Percentiles rank a stretch among this genome's conserved stretches.
Conservation (phyloP, 768 basidiomycete genomes). For the Leccinum uliginosum region DNA sequence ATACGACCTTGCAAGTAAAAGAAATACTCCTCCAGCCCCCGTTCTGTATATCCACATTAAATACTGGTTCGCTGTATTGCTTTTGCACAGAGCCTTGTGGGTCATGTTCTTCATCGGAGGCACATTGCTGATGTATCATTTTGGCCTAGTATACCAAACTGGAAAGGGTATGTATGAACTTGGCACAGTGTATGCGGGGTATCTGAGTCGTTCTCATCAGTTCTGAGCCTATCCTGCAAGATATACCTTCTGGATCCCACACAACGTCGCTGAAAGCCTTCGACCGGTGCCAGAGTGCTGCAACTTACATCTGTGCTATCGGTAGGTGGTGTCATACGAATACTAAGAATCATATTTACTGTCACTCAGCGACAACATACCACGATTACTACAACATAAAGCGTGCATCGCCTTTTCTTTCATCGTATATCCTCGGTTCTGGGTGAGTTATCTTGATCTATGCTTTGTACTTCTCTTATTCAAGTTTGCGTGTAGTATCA, state of each 20-base stretch:
- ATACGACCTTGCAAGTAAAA: constrained; percentile 53
- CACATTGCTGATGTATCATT: constrained; percentile 8
- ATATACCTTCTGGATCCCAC: constrained; percentile 35
- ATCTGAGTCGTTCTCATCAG: constrained; percentile 25
- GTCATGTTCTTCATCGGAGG: constrained; percentile 27
- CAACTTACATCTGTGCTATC: constrained; percentile 63
- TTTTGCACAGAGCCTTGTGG: constrained; percentile 78
- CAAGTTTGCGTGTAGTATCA: constrained; percentile 54
- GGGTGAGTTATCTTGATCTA: constrained; percentile 46
- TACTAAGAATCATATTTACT: constrained; percentile 4
- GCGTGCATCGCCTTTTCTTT: constrained; percentile 59
- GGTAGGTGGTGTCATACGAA: constrained; percentile 36
- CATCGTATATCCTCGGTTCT: constrained; percentile 65
- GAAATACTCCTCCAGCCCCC: constrained; percentile 55
- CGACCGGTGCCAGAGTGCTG: constrained; percentile 71
- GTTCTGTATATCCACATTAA: constrained; percentile 66
- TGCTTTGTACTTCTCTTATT: not conserved
- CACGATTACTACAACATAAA: constrained; percentile 59
- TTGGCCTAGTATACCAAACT: constrained; percentile 60
- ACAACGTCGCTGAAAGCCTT: constrained; percentile 61
- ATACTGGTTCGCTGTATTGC: constrained; percentile 71
- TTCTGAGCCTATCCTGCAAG: constrained; percentile 40
- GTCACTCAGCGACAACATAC: constrained; percentile 45
- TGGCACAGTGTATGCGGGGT: not conserved
- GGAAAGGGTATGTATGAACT: constrained; percentile 56